Conservation (phyloP, 2,329 filamentous ascomycete genomes). For the Fusarium mundagurra region DNA sequence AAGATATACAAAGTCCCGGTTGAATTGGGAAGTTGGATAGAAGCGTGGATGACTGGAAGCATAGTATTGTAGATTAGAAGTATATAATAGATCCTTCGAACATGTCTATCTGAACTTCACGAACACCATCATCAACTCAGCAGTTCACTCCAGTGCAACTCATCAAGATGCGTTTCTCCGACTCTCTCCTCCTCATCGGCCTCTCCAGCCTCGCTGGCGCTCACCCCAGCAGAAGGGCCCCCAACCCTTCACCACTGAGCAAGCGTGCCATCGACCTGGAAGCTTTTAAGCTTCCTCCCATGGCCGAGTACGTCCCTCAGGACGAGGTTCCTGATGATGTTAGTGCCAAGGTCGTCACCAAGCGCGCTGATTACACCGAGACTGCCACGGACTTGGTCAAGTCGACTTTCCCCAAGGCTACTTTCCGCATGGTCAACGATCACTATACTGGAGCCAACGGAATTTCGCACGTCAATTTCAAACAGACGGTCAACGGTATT, state of each 20-base stretch:
- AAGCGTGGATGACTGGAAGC: neutral
- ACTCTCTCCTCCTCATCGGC: conserved; percentile 45
- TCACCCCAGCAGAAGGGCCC: conserved; percentile 44
- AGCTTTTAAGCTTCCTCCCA: conserved; percentile 46
- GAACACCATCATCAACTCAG: neutral
- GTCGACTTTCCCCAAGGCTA: conserved; percentile 46
- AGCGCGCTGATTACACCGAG: conserved; percentile 52
- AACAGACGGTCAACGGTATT: conserved; percentile 66
- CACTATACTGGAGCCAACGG: conserved; percentile 65
- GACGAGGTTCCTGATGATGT: conserved; percentile 30
- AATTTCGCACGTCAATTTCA: conserved; percentile 67
- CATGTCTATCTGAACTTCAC: neutral
- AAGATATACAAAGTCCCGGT: conserved; percentile 19
- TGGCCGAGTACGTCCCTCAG: conserved; percentile 44
- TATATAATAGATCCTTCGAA: neutral
- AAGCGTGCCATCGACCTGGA: conserved; percentile 48
- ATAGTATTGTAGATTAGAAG: neutral
- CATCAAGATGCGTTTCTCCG: conserved; percentile 44
- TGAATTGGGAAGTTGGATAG: conserved; percentile 18
- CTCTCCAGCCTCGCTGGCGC: conserved; percentile 48
- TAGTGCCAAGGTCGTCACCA: conserved; percentile 34
- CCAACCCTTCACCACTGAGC: conserved; percentile 35
- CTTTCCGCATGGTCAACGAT: conserved; percentile 63
- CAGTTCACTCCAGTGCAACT: neutral
- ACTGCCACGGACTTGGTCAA: conserved; percentile 58